Evolutionary conservation across 805 yeast genomes (phyloP), one percentile per base, ranked within the genome.

Genomic region (Dipodascopsis uninucleata): DNA sequence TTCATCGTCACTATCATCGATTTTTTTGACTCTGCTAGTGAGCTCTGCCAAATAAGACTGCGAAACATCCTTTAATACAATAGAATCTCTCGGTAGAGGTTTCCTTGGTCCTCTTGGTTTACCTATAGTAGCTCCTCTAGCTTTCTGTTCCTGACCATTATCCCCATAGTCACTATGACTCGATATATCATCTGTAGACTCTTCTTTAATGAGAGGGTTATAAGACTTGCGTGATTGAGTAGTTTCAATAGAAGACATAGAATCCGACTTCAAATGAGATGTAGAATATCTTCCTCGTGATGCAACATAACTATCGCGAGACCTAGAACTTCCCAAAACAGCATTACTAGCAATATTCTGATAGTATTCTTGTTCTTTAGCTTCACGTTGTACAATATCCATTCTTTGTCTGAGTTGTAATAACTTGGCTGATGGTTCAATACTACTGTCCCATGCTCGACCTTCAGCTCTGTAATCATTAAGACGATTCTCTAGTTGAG

Each of bases 341-440:
- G 58, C 58, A n/a, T 50, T 55, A 12, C 52, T 44, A 5, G 57
- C 56, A n/a, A 49, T 52, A 14, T 49, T 34, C 3, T 58, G 48
- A 4, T 53, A 41, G 41, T 79, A 78, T 50, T 90, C 97, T 47
- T 90, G 71, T 58, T 83, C 85, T 49, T 94, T 70, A 0, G 96
- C 96, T 68, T 85, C 85, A 37, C 77, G 75, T 60, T 85, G 95
- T 41, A 89, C 72, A 52, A 78, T 81, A 47, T 85, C 94, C 95
- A 87, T 87, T 60, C 82, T 76, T 57, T 82, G 85, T 43, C 96
- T 72, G 56, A 89, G 70, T 34, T 78, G 81, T 49, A 93, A 73
- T 40, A 88, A 66, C 53, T 90, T 71, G 2, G 83, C 75, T 57
- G 83, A 82, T 3, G 96, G 95, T 60, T 85, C 95, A 22, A 81